A percentile compares a stretch with the other conserved stretches of the same genome.
Conservation (phyloP, 371 early-diverging fungal genomes). For the Coemansia linderi region DNA sequence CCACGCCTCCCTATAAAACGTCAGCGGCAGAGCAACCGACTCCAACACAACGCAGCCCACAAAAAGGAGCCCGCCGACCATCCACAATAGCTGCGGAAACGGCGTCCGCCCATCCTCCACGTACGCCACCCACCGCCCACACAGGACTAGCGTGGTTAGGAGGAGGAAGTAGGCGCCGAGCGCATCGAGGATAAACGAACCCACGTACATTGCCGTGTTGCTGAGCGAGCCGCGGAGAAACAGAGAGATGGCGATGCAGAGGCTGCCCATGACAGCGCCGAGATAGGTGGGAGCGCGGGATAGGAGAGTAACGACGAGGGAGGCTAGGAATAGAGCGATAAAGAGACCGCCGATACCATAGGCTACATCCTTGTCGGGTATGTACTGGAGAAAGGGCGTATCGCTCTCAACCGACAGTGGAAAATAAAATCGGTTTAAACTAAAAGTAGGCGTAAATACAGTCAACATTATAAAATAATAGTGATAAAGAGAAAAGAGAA, state of each 20-base stretch:
- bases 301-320: background rate
- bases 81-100: background rate
- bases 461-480: constrained; percentile 8
- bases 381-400: constrained; percentile 28
- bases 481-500: background rate
- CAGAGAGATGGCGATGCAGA: constrained; percentile 16
- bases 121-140: constrained; percentile 15
- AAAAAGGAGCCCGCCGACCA: background rate
- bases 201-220: constrained; percentile 15
- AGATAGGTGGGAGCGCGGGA: constrained; percentile 5
- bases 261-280: constrained; percentile 1
- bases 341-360: constrained; percentile 34
- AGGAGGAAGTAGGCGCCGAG: constrained; percentile 19
- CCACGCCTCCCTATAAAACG: background rate
- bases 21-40: constrained; percentile 22
- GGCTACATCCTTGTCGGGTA: constrained; percentile 14
- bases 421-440: constrained; percentile 11
- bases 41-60: constrained; percentile 15
- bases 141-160: constrained; percentile 4
- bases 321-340: constrained; percentile 19
- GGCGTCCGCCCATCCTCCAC: background rate
- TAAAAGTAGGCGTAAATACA: constrained; percentile 11
- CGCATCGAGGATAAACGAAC: constrained; percentile 20
- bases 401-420: background rate
- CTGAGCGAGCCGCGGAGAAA: constrained; percentile 31